Base-by-base conservation (phyloP, 2,329 filamentous ascomycete genomes). In the Fusarium dlaminii region DNA sequence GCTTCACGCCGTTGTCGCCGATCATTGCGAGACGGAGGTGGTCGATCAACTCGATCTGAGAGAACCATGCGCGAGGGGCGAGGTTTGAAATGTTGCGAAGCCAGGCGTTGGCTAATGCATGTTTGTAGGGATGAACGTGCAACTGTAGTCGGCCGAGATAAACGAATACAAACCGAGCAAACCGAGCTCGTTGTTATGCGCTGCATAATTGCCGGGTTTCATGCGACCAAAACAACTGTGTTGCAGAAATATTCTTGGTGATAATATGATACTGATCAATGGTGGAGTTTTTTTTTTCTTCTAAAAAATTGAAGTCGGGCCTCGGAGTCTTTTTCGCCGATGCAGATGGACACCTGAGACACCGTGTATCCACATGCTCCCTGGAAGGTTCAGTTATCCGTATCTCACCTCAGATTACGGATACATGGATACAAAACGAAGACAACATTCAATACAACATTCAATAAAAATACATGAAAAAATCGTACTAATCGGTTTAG, bases 11-110 rank as follows among this genome's bases (percentile, higher is more conserved):
- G 83, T 14, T 79, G 81, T 65, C 76, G 83, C 63, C 78, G 80
- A 32, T 82, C 80, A 67, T 80, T 80, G 34, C 77, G 77, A 58
- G 81, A 78, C 43, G 81, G 76, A 43, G 85, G 81, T 11, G 83
- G 63, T 68, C 83, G 84, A 42, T 84, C 83, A 30, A 90, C 89
- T 51, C 83, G 83, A 73, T 89, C 85, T 14, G 89, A 89, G 12
- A 91, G 84, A 36, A 89, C 85, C 89, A 90, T 90, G 57, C 89
- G 88, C 46, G 88, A 88, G 40, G 89, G 86, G 61, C 82, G 81
- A 66, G 80, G 70, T 63, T 78, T 82, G 59, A 77, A 78, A 58
- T 79, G 79, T 27, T 80, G 82, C 45, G 82, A 81, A 62, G 81
- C 78, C 71, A 82, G 80, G 60, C 84, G 82, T 66, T 82, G 81